These are phyloP conservation scores for Artemisia tridentata DNA, from an alignment of 129 eudicot genomes.

Conservation along the genomic window DNA sequence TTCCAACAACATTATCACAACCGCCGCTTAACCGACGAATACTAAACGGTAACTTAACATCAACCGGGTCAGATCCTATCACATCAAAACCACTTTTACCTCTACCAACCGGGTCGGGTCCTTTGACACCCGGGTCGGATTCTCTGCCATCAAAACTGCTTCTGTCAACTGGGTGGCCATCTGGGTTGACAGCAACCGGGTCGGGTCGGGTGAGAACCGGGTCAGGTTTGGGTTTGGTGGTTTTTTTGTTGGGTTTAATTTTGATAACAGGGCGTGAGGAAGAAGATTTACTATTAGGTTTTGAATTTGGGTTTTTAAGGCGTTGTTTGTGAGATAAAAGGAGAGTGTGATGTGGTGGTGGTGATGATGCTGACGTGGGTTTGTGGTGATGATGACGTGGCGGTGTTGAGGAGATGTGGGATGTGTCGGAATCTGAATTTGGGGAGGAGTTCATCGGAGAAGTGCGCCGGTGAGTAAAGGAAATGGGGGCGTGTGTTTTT, in stretches of 20 bases:
- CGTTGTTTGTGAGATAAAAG: constrained; percentile 24
- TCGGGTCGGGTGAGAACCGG: constrained; percentile 15
- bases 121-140: no score
- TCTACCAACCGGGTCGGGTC: no score
- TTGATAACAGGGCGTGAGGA: constrained; percentile 43
- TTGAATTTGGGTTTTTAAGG: constrained; percentile 19
- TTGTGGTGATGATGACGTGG: constrained; percentile 41
- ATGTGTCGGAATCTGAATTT: constrained; percentile 26
- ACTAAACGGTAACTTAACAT: constrained; percentile 45
- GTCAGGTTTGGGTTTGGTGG: constrained; percentile 20
- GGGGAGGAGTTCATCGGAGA: no score
- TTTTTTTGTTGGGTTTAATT: constrained; percentile 43
- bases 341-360: constrained; percentile 22
- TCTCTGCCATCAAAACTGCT: no score
- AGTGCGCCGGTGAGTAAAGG: no score
- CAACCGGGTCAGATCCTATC: neutral
- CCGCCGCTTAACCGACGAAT: constrained; percentile 26
- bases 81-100: no score
- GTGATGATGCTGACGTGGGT: constrained; percentile 17
- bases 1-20: constrained; percentile 2
- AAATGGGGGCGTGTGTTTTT: no score
- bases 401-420: constrained; percentile 88
- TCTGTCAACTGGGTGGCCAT: no score
- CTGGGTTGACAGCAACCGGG: neutral
- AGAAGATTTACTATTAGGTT: neutral